These are phyloP conservation scores for Sordaria brevicollis DNA, from an alignment of 495 filamentous ascomycete species.

Conservation along the genomic window DNA sequence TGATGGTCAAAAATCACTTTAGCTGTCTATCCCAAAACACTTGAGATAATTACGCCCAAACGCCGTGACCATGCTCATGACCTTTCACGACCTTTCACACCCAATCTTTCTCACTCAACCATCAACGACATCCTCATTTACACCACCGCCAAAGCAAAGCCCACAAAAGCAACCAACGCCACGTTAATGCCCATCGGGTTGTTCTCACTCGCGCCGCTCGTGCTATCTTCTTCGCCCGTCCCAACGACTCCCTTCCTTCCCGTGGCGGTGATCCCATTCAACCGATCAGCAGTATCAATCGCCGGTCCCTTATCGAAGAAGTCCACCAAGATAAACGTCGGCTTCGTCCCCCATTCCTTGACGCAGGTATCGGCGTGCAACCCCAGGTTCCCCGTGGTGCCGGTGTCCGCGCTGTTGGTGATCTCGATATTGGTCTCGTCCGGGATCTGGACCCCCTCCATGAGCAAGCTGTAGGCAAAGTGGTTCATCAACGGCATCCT, in stretches of 20 bases:
- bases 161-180: slow-evolving; percentile 24
- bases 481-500: slow-evolving; percentile 60
- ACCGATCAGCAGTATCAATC: slow-evolving; percentile 42
- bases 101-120: neutral
- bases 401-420: slow-evolving; percentile 44
- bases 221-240: neutral
- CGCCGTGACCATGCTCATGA: neutral
- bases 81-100: neutral
- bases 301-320: slow-evolving; percentile 55
- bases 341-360: slow-evolving; percentile 39
- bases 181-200: slow-evolving; percentile 6
- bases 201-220: slow-evolving; percentile 1
- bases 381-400: slow-evolving; percentile 44
- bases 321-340: slow-evolving; percentile 55
- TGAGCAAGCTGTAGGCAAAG: slow-evolving; percentile 52
- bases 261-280: slow-evolving; percentile 46
- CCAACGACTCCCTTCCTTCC: neutral
- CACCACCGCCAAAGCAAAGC: slow-evolving; percentile 16
- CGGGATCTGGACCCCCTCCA: slow-evolving; percentile 46
- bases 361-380: slow-evolving; percentile 44
- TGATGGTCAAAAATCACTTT: neutral
- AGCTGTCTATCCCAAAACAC: neutral
- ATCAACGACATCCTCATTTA: neutral
- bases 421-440: slow-evolving; percentile 39
- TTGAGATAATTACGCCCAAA: neutral